Evolutionary conservation across 106 monocot species (phyloP).

Genomic region (Gastrodia elata): DNA sequence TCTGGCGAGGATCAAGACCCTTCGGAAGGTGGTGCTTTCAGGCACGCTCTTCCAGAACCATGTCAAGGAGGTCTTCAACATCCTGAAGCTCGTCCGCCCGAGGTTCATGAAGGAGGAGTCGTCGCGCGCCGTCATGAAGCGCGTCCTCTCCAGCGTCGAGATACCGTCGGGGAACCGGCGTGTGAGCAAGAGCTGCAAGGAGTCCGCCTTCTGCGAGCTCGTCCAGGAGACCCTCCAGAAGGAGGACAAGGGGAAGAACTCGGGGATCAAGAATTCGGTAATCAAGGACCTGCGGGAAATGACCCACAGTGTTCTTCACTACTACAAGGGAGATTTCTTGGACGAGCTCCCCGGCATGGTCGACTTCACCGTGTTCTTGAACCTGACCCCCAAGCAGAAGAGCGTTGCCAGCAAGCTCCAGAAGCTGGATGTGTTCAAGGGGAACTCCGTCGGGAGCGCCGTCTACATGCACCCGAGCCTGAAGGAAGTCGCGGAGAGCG

Average conservation of each 20-base stretch:
- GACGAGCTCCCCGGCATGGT: constrained; percentile 73
- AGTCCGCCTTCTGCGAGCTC: constrained; percentile 48
- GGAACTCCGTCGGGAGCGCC: constrained; percentile 49
- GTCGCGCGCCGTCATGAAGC: constrained; percentile 33
- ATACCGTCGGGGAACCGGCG: constrained; percentile 34
- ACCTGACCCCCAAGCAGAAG: constrained; percentile 49
- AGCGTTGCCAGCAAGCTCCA: constrained; percentile 19
- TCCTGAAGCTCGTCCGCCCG: constrained; percentile 75
- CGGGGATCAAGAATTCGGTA: constrained; percentile 55
- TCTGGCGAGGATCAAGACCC: constrained; percentile 62
- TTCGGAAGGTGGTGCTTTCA: constrained; percentile 82
- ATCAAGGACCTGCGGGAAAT: constrained; percentile 65
- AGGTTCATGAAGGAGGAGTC: constrained; percentile 56
- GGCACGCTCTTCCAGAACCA: constrained; percentile 92
- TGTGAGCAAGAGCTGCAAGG: constrained; percentile 14
- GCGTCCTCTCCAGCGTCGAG: constrained; percentile 42
- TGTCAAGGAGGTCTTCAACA: constrained; percentile 85
- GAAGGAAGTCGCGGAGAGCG: constrained; percentile 44
- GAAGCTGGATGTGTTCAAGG: constrained; percentile 63
- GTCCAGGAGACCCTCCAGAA: constrained; percentile 62
- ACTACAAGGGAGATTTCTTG: constrained; percentile 78
- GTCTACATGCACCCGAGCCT: constrained; percentile 73
- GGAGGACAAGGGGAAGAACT: constrained; percentile 39
- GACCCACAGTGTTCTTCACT: constrained; percentile 72
- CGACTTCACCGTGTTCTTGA: constrained; percentile 65